A percentile compares a stretch with the other conserved stretches of the same genome.
These are phyloP conservation scores for Mycena rebaudengoi DNA, from an alignment of 768 basidiomycete species.

Conservation along the genomic window DNA sequence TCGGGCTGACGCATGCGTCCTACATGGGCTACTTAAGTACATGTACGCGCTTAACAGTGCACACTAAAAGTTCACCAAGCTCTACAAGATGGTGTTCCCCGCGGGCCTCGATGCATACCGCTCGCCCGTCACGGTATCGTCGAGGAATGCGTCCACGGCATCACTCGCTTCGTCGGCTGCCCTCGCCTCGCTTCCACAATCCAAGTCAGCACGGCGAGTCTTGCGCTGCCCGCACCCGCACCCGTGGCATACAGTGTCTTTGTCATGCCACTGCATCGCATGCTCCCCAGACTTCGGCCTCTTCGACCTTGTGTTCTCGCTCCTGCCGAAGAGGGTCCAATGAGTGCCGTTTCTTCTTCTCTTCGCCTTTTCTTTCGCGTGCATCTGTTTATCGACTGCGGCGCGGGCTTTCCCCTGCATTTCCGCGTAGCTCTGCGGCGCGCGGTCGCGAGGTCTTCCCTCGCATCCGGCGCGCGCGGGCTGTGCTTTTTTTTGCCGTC, in stretches of 20 bases:
- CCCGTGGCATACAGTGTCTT: conserved; percentile 29
- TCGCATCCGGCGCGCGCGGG: too few relatives aligned
- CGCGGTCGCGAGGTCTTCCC: too few relatives aligned
- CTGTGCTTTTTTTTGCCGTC: too few relatives aligned
- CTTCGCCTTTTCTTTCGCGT: too few relatives aligned
- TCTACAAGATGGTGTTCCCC: conserved; percentile 75
- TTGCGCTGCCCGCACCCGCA: neutral
- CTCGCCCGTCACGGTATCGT: conserved; percentile 47
- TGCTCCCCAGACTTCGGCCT: conserved; percentile 60
- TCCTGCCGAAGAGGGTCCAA: conserved; percentile 78
- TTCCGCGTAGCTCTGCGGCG: too few relatives aligned
- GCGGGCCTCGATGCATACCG: conserved; percentile 57
- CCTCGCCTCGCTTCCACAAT: neutral
- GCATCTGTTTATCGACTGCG: too few relatives aligned
- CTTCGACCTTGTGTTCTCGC: conserved; percentile 83
- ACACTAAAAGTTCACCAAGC: conserved; percentile 79
- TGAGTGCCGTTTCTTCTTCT: conserved; percentile 44
- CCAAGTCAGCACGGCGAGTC: conserved; percentile 25
- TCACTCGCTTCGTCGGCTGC: conserved; percentile 15
- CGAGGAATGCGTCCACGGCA: conserved; percentile 33
- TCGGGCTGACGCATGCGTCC: conserved; percentile 76
- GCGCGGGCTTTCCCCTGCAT: too few relatives aligned
- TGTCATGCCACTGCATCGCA: too few relatives aligned
- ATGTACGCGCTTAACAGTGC: conserved; percentile 66
- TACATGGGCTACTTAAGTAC: conserved; percentile 85